Percentiles rank a stretch among this genome's conserved stretches.
These are phyloP conservation scores for Yamadazyma endophytica DNA, from an alignment of 805 yeast genomes.

Conservation along the genomic window DNA sequence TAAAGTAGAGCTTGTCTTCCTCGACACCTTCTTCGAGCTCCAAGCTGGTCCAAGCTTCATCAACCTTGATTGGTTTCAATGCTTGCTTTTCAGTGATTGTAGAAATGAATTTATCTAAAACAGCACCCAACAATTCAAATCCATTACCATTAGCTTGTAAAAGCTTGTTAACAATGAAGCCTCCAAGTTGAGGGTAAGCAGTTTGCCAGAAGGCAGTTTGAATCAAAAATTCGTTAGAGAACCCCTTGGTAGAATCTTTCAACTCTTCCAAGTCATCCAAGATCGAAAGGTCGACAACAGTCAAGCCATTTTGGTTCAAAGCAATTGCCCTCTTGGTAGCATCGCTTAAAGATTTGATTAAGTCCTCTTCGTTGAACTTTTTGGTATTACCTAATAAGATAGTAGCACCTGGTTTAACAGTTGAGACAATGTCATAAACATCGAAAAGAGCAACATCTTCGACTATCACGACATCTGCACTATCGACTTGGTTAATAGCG, in stretches of 20 bases:
- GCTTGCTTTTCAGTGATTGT: conserved; percentile 47
- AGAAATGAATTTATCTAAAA: conserved; percentile 60
- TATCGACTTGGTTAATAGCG: conserved; percentile 35
- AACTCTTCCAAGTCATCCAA: conserved; percentile 57
- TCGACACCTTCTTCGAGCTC: conserved; percentile 23
- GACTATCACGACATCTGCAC: conserved; percentile 62
- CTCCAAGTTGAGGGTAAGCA: conserved; percentile 57
- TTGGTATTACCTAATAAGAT: conserved; percentile 44
- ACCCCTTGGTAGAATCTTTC: conserved; percentile 61
- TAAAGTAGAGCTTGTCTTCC: conserved; percentile 43
- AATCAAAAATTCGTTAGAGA: conserved; percentile 66
- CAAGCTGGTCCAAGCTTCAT: conserved; percentile 29
- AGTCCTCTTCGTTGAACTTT: conserved; percentile 40
- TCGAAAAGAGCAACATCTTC: conserved; percentile 55
- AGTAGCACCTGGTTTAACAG: conserved; percentile 53
- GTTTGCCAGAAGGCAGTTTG: conserved; percentile 80
- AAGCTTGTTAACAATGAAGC: conserved; percentile 69
- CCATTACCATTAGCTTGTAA: conserved; percentile 79
- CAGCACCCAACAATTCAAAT: conserved; percentile 74
- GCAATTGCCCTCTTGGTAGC: conserved; percentile 51
- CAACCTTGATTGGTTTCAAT: conserved; percentile 32
- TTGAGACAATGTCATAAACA: conserved; percentile 57
- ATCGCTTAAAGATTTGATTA: conserved; percentile 51
- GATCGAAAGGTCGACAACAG: conserved; percentile 56
- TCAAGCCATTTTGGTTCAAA: conserved; percentile 48